A percentile compares a stretch with the other conserved stretches of the same genome.
phyloP scores from a whole-genome alignment of 106 monocot genomes.

The Apostasia shenzhenica region DNA sequence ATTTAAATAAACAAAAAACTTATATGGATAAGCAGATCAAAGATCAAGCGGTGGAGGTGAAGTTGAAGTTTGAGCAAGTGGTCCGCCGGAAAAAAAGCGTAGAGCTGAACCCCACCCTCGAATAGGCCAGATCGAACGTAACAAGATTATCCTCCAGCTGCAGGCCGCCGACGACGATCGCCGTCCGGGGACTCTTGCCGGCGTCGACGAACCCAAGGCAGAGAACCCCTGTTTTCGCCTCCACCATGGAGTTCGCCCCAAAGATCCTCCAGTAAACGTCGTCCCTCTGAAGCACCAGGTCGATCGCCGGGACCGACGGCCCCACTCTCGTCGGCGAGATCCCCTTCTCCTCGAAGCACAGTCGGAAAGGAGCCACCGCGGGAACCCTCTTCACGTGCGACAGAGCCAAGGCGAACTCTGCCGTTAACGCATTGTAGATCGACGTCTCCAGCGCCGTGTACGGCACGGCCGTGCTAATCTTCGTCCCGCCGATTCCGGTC shows the following conservation, averaged over 20 bases:
- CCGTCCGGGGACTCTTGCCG: constrained; percentile 30
- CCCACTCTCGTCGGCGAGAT: constrained; percentile 40
- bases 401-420: constrained; percentile 17
- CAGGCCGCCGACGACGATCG: constrained; percentile 56
- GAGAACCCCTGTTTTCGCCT: constrained; percentile 19
- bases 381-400: constrained; percentile 6
- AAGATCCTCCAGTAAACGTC: constrained; percentile 32
- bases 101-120: constrained; percentile 59
- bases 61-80: constrained; percentile 67
- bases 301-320: constrained; percentile 44
- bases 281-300: constrained; percentile 39
- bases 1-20: no score
- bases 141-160: constrained; percentile 76
- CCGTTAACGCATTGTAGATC: constrained; percentile 39
- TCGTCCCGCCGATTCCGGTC: constrained; percentile 51
- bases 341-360: constrained; percentile 27
- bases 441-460: constrained; percentile 46
- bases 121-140: constrained; percentile 49
- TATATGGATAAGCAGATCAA: no score
- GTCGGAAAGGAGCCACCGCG: constrained; percentile 38
- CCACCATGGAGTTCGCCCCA: constrained; percentile 66
- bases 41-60: constrained; percentile 1
- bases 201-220: constrained; percentile 72
- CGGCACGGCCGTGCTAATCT: constrained; percentile 50
- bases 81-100: constrained; percentile 41